A percentile compares a stretch with the other conserved stretches of the same genome.
Evolutionary conservation across 352 stramenopile genomes (phyloP).

Genomic region (Phytopythium sindhum): DNA sequence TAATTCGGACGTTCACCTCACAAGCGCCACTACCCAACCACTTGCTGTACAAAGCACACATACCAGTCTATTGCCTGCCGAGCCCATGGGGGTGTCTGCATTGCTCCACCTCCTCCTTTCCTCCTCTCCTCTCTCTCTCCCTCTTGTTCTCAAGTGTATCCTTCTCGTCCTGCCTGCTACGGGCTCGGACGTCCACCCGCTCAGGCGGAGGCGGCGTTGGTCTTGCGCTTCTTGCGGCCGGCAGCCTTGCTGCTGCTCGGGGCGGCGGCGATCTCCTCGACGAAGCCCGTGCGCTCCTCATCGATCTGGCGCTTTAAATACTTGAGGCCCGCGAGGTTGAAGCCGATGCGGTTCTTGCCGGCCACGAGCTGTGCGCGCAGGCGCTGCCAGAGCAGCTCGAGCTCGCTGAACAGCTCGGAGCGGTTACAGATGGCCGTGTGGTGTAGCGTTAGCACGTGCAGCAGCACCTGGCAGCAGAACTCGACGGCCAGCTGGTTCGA

Average conservation of each 20-base stretch:
- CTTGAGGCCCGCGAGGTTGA: conserved; percentile 85
- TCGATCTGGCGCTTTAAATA: conserved; percentile 87
- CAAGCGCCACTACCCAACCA: no score
- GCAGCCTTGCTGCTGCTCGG: conserved; percentile 8
- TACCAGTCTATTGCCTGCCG: not conserved
- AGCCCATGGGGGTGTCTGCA: no score
- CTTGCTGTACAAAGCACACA: conserved; percentile 3
- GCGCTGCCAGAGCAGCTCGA: conserved; percentile 77
- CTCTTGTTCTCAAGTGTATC: no score
- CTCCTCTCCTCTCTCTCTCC: not conserved
- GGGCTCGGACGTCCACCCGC: not conserved
- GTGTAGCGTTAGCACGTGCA: conserved; percentile 77
- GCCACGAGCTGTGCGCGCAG: conserved; percentile 69
- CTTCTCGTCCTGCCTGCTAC: no score
- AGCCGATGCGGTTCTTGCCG: conserved; percentile 85
- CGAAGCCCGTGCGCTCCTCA: conserved; percentile 70
- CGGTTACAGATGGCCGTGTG: conserved; percentile 74
- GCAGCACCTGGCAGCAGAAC: conserved; percentile 83
- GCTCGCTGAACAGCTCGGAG: conserved; percentile 63
- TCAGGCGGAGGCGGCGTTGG: conserved; percentile 12
- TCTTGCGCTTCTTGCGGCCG: conserved; percentile 60
- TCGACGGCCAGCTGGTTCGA: conserved; percentile 90
- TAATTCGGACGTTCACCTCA: no score
- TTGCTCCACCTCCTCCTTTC: no score
- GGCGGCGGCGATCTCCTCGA: conserved; percentile 62